These are phyloP conservation scores for Chaetomium globosum DNA, from an alignment of 2,329 filamentous ascomycete genomes.

Conservation along the genomic window DNA sequence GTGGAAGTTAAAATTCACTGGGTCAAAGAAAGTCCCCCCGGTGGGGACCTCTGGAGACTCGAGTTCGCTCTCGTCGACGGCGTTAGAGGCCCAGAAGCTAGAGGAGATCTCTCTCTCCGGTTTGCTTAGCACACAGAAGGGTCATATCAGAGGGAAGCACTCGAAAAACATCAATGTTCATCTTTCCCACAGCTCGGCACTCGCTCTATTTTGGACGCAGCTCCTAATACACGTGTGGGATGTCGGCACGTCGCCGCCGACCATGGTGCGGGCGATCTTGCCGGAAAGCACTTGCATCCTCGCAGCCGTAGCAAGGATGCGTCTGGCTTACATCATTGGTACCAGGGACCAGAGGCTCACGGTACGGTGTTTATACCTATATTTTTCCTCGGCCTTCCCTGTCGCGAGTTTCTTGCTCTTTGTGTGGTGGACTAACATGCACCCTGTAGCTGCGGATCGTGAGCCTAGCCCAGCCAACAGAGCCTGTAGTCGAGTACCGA, in stretches of 20 bases:
- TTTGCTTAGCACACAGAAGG: slow-evolving; percentile 40
- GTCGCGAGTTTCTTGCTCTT: not conserved
- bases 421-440: not conserved
- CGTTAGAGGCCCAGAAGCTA: slow-evolving; percentile 42
- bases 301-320: slow-evolving; percentile 43
- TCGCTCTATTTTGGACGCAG: slow-evolving; percentile 47
- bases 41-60: slow-evolving; percentile 41
- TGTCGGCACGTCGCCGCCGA: slow-evolving; percentile 43
- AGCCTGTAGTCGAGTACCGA: slow-evolving; percentile 44
- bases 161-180: slow-evolving; percentile 43
- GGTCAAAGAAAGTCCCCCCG: slow-evolving; percentile 39
- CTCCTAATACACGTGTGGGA: slow-evolving; percentile 46
- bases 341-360: slow-evolving; percentile 48
- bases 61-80: slow-evolving; percentile 44
- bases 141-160: slow-evolving; percentile 37
- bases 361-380: slow-evolving; percentile 36
- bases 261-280: slow-evolving; percentile 40
- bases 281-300: slow-evolving; percentile 47
- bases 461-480: slow-evolving; percentile 42
- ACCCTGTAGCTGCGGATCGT: slow-evolving; percentile 43
- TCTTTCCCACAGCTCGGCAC: slow-evolving; percentile 45
- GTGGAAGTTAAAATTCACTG: slow-evolving; percentile 39
- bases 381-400: not conserved
- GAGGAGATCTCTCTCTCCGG: slow-evolving; percentile 45
- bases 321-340: slow-evolving; percentile 47